A percentile compares a stretch with the other conserved stretches of the same genome.
phyloP scores from a whole-genome alignment of 2,329 filamentous ascomycete genomes.

The Colletotrichum lentis region DNA sequence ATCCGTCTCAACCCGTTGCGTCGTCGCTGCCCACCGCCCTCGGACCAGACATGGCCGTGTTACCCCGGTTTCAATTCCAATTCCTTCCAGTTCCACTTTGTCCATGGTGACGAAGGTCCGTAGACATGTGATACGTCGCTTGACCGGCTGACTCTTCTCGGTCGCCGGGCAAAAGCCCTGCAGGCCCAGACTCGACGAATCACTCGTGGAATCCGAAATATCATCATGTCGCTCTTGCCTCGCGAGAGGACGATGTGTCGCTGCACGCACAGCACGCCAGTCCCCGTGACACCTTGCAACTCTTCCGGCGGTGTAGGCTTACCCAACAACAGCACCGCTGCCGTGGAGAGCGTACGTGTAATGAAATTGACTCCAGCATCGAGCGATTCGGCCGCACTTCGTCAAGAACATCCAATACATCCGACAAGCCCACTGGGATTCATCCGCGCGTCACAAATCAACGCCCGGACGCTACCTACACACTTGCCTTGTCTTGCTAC shows the following conservation, averaged over 20 bases:
- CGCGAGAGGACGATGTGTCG: slow-evolving; percentile 4
- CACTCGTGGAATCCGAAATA: slow-evolving; percentile 14
- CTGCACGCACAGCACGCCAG: background rate
- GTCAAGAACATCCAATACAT: background rate
- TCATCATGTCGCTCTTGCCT: slow-evolving; percentile 3
- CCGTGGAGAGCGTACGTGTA: background rate
- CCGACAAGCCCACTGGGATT: background rate
- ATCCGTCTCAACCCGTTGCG: slow-evolving; percentile 1
- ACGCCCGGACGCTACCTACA: slow-evolving; percentile 23
- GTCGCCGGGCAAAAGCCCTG: slow-evolving; percentile 1
- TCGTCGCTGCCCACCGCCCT: slow-evolving; percentile 1
- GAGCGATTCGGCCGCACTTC: slow-evolving; percentile 5
- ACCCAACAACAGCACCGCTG: background rate
- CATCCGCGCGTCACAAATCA: slow-evolving; percentile 16
- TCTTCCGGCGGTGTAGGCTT: slow-evolving; percentile 10
- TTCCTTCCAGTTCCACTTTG: too few species aligned
- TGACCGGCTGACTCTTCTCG: slow-evolving; percentile 5
- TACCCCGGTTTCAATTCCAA: slow-evolving; percentile 8
- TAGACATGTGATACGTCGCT: slow-evolving; percentile 29
- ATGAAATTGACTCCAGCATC: background rate
- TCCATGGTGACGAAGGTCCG: background rate
- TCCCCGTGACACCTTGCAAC: background rate
- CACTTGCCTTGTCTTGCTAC: background rate
- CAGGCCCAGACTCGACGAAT: slow-evolving; percentile 1
- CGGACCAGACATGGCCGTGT: slow-evolving; percentile 9